These are phyloP conservation scores for Entamoeba invadens DNA, from an alignment of 208 protist genomes.

Conservation along the genomic window DNA sequence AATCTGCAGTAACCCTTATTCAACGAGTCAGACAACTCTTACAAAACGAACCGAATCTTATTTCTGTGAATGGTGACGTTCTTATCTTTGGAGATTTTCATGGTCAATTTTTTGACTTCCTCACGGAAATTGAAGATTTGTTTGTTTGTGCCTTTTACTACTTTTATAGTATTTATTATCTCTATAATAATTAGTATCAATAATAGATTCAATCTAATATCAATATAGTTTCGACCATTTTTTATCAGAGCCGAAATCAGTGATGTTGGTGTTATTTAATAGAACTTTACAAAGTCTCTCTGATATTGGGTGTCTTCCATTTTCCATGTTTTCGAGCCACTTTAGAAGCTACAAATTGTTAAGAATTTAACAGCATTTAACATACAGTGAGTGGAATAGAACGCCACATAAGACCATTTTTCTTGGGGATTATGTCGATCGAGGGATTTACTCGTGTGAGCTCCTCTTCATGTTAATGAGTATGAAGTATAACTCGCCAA, in stretches of 20 bases:
- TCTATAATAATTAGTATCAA: too few species aligned
- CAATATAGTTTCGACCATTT: too few species aligned
- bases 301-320: too few species aligned
- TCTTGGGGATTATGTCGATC: constrained; percentile 33
- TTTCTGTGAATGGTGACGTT: background rate
- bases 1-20: background rate
- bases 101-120: constrained; percentile 30
- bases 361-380: too few species aligned
- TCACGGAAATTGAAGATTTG: too few species aligned
- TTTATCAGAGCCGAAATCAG: too few species aligned
- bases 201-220: too few species aligned
- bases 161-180: too few species aligned
- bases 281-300: too few species aligned
- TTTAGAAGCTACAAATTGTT: too few species aligned
- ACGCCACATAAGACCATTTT: constrained; percentile 18
- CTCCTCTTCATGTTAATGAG: constrained; percentile 11
- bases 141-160: background rate
- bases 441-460: constrained; percentile 23
- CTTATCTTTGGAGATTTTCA: constrained; percentile 18
- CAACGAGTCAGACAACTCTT: background rate
- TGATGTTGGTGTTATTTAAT: too few species aligned
- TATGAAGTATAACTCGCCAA: constrained; percentile 7
- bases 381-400: constrained; percentile 1
- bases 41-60: background rate
- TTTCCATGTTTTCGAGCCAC: too few species aligned